Conservation (phyloP, 805 yeast species). For the Clavispora fructus region DNA sequence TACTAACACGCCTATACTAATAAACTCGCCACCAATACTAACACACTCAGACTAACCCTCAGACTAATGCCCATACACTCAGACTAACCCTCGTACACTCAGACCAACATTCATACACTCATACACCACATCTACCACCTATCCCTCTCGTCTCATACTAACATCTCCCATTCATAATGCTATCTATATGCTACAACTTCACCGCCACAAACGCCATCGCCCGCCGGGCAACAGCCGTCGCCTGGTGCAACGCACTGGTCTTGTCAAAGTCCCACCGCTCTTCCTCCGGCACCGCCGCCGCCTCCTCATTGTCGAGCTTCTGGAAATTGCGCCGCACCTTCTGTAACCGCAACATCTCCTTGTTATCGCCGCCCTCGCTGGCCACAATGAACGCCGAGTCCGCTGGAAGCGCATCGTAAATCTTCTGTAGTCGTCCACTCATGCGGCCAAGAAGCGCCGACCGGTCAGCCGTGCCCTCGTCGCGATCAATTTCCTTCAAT, state of each 20-base stretch:
- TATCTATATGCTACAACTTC: conserved; percentile 30
- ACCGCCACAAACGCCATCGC: conserved; percentile 48
- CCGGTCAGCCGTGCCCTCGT: conserved; percentile 21
- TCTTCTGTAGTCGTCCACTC: conserved; percentile 38
- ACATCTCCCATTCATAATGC: background rate
- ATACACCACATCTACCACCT: no score
- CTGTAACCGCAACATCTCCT: conserved; percentile 44
- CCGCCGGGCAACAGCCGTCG: conserved; percentile 50
- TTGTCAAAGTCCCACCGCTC: conserved; percentile 52
- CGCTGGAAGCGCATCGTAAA: conserved; percentile 52
- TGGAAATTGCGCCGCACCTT: conserved; percentile 38
- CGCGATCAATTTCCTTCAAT: conserved; percentile 54
- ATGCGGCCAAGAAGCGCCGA: conserved; percentile 25
- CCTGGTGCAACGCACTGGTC: conserved; percentile 40
- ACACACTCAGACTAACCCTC: no score
- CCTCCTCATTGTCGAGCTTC: conserved; percentile 38
- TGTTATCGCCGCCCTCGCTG: conserved; percentile 60
- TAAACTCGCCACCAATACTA: no score
- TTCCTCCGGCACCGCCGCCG: conserved; percentile 36
- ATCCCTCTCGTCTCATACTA: no score
- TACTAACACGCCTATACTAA: no score
- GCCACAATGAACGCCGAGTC: conserved; percentile 57
- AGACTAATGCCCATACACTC: no score
- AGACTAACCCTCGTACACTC: no score
- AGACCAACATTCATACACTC: no score